Evolutionary conservation across 225 moss, liverwort and hornwort genomes (phyloP), one percentile per base, ranked within the genome.

Genomic region (Sphagnum contortum): DNA sequence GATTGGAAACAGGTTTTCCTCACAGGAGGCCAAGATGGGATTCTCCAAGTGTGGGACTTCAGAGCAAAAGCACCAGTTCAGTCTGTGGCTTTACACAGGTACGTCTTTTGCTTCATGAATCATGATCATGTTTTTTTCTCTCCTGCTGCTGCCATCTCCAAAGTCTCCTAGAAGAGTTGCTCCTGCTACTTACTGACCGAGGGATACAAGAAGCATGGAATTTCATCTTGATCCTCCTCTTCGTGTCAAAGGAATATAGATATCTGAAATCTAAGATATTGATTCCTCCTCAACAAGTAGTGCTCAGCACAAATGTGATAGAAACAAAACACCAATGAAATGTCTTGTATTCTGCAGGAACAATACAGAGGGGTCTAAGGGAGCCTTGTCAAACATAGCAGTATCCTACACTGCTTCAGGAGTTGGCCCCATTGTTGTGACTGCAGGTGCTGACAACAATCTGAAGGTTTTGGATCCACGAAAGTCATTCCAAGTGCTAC

Each of bases 11-110:
- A 85, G 69, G 63, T 79, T 62, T 98, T 86, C 50, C 50, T 98
- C 52, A 87, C 90, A 6, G 98, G 98, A 3, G 98, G 98, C 3
- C 98, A 93, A 69, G 98, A 98, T 57, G 98, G 98, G 9, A 71
- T 93, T 5, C 86, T 98, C 63, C 83, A 82, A 71, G 86, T 73
- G 6, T 98, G 98, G 98, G 98, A 98, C 84, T 91, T 80, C 9
- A 79, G 98, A 48, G 83, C 71, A 6, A 76, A 76, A 65, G 88
- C 78, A 4, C 85, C 89, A 9, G 75, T 89, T 44, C 75, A 86
- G 59, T 81, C 83, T 5, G 55, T 81, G 13, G 51, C 64, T 0
- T 48, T 89, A 4, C 87, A 93, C 71, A 82, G 86, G 76, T 92
- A 77, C 66, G 66, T 53, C 48, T 6, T 64, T 1, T 29, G 29